phyloP scores from a whole-genome alignment of 805 yeast genomes.

The Metschnikowia similis region DNA sequence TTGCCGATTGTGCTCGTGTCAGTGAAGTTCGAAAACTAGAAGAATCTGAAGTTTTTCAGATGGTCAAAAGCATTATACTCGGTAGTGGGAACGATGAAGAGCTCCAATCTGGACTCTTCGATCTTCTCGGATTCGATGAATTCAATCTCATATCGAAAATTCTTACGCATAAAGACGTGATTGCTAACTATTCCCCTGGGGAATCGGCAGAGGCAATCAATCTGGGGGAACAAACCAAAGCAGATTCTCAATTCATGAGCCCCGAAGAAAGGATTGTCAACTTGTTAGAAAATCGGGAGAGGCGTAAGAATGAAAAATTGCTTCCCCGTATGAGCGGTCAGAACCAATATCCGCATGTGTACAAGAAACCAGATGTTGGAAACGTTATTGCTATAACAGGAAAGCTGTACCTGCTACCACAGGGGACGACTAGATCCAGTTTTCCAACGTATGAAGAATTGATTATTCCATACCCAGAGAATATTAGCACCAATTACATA shows the following conservation, averaged over 20 bases:
- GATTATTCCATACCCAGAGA: constrained; percentile 70
- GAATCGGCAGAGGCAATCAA: constrained; percentile 4
- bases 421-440: constrained; percentile 67
- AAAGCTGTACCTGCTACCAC: constrained; percentile 72
- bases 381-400: constrained; percentile 72
- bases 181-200: constrained; percentile 2
- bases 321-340: constrained; percentile 39
- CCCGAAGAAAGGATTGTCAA: constrained; percentile 53
- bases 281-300: constrained; percentile 46
- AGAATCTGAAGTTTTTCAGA: constrained; percentile 26
- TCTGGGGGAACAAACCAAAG: constrained; percentile 5
- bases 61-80: constrained; percentile 29
- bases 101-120: constrained; percentile 69
- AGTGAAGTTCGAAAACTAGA: constrained; percentile 30
- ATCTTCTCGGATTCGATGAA: constrained; percentile 80
- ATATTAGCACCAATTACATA: constrained; percentile 40
- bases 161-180: constrained; percentile 38
- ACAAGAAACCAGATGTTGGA: constrained; percentile 55
- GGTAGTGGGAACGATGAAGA: constrained; percentile 48
- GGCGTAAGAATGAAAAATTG: constrained; percentile 46
- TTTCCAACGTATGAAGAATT: constrained; percentile 73
- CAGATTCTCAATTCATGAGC: constrained; percentile 35
- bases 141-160: constrained; percentile 71
- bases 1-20: constrained; percentile 29
- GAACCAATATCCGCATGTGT: constrained; percentile 81